Base-by-base conservation (phyloP, 768 basidiomycete genomes). In the Candolleomyces aberdarensis region DNA sequence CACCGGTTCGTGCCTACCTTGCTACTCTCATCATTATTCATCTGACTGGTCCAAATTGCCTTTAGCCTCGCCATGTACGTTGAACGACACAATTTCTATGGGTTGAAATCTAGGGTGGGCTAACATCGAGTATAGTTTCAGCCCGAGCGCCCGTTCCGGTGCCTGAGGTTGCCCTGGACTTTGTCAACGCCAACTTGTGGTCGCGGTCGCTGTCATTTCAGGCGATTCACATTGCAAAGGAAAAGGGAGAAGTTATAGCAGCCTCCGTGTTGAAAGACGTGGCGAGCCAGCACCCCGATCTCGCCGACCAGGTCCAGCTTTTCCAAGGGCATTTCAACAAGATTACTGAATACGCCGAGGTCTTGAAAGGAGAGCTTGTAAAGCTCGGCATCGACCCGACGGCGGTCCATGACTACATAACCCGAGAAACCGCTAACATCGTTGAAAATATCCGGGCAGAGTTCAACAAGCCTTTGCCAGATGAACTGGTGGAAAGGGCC, bases 381-480 rank as follows among this genome's bases (percentile, higher is more conserved):
- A 22, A 49, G 19, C 32, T 57, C 9, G 7, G 54, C 5, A 50
- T 57, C 46, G 57, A 62, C 10, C 43, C 57, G 1, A 56, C 56
- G 7, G n/a, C 48, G 2, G 8, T 61, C 10, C 13, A 46, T n/a
- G 44, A 53, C 1, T 5, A n/a, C 2, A 46, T 66, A 10, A 32
- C 55, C 32, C 20, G 29, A 10, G 63, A 54, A 46, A 17, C 62
- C 8, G 41, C 6, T 13, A 11, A 39, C 1, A 50, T 58, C 19
- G 41, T 51, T 36, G 17, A 59, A 26, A 55, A 43, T 3, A 36
- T 64, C 17, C 46, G 56, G 41, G 43, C 44, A 11, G 58, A 59
- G 20, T 53, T 65, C 32, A 20, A 56, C 22, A 58, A 63, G 10
- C 64, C 62, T 8, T 41, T 61, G 3, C 59, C 62, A 3, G 62